Conservation (phyloP, 371 early-diverging fungal genomes). For the Rhizopus arrhizus region DNA sequence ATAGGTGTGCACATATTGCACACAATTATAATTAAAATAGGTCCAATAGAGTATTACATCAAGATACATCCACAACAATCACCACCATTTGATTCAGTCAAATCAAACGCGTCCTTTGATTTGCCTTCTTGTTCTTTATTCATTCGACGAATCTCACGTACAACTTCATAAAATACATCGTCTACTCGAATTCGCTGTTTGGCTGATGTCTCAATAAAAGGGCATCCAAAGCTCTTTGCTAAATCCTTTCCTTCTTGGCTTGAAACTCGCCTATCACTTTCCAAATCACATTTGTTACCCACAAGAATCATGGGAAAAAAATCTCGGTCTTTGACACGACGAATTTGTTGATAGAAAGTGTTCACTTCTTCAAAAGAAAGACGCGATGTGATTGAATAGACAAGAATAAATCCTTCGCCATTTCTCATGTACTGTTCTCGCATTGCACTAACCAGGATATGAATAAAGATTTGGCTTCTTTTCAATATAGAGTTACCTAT, state of each 20-base stretch:
- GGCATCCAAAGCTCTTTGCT: conserved; percentile 34
- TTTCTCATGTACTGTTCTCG: conserved; percentile 80
- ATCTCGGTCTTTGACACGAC: conserved; percentile 81
- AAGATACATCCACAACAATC: conserved; percentile 16
- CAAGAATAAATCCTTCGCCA: conserved; percentile 53
- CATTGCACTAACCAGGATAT: conserved; percentile 57
- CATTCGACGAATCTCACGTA: conserved; percentile 67
- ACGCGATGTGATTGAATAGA: conserved; percentile 75
- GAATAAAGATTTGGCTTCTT: neutral
- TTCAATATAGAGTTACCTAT: conserved; percentile 49
- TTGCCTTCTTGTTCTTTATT: conserved; percentile 37
- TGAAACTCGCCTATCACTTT: conserved; percentile 66
- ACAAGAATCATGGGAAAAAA: conserved; percentile 89
- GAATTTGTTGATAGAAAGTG: conserved; percentile 76
- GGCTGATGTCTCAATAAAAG: conserved; percentile 85
- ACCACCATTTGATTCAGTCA: conserved; percentile 14
- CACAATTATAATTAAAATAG: too few relatives aligned
- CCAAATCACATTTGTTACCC: conserved; percentile 96
- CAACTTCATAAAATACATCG: conserved; percentile 87
- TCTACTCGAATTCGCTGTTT: conserved; percentile 87
- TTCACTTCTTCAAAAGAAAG: conserved; percentile 81
- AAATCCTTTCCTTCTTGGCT: conserved; percentile 36
- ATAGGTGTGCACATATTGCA: too few relatives aligned
- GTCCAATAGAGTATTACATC: conserved; percentile 5
- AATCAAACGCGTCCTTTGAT: conserved; percentile 29